Evolutionary conservation across 2,329 filamentous ascomycete species (phyloP).

Genomic region (Plectosphaerella plurivora): DNA sequence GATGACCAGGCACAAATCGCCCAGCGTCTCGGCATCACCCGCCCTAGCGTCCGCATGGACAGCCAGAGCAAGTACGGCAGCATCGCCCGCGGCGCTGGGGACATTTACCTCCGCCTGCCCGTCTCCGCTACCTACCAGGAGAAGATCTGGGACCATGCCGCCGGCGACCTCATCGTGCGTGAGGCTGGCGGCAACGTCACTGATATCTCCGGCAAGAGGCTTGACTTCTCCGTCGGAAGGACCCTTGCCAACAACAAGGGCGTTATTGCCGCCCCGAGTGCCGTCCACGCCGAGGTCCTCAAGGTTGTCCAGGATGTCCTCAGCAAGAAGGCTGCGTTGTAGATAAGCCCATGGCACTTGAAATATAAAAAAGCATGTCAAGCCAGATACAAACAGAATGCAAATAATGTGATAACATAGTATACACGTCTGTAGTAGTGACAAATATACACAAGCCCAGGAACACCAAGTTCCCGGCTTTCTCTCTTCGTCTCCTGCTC

Average conservation of each 20-base stretch:
- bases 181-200: conserved; percentile 92
- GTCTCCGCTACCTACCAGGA: conserved; percentile 86
- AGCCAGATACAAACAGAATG: background rate
- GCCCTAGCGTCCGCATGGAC: conserved; percentile 90
- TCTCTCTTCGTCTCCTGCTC: no score
- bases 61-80: conserved; percentile 97
- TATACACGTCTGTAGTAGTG: conserved; percentile 8
- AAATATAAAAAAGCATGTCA: background rate
- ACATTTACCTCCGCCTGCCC: conserved; percentile 89
- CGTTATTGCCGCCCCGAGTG: conserved; percentile 79
- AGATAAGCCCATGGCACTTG: background rate
- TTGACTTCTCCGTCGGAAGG: conserved; percentile 83
- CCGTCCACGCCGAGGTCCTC: conserved; percentile 72
- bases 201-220: conserved; percentile 76
- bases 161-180: conserved; percentile 87
- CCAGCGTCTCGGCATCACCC: conserved; percentile 77
- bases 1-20: conserved; percentile 84
- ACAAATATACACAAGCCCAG: conserved; percentile 10
- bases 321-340: conserved; percentile 16
- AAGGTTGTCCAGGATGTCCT: conserved; percentile 79
- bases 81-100: conserved; percentile 88
- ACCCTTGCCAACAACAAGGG: conserved; percentile 90
- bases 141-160: conserved; percentile 99
- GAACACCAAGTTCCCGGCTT: background rate
- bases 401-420: conserved; percentile 6